Evolutionary conservation across 1,139 yeast genomes (phyloP).

Genomic region (Yamadazyma membranifaciens): DNA sequence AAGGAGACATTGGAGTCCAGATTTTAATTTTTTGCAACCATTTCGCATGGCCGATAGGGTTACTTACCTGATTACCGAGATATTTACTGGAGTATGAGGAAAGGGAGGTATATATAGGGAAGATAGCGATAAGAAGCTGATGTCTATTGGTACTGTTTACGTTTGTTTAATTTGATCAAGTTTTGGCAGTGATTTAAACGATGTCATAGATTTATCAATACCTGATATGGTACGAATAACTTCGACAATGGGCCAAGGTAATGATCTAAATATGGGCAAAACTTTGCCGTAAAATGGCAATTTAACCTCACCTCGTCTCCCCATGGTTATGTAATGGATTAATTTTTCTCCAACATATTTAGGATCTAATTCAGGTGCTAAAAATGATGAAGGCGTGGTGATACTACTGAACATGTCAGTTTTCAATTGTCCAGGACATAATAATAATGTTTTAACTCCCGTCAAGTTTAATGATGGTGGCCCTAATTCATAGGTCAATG

Average conservation of each 20-base stretch:
- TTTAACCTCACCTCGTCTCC: constrained; percentile 66
- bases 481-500: constrained; percentile 69
- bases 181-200: constrained; percentile 24
- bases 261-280: constrained; percentile 65
- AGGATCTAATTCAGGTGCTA: constrained; percentile 85
- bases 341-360: constrained; percentile 58
- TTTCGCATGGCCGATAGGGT: no score
- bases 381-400: constrained; percentile 61
- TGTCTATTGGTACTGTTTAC: no score
- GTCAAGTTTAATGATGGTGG: constrained; percentile 43
- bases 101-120: no score
- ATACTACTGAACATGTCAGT: constrained; percentile 74
- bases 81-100: no score
- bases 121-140: no score
- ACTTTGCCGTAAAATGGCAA: constrained; percentile 75
- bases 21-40: constrained; percentile 1
- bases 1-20: neutral
- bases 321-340: constrained; percentile 54
- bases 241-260: constrained; percentile 72
- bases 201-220: constrained; percentile 56
- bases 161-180: no score
- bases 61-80: no score
- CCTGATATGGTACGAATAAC: constrained; percentile 55
- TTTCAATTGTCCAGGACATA: constrained; percentile 84
- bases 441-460: constrained; percentile 69